A percentile compares a stretch with the other conserved stretches of the same genome.
Conservation (phyloP, 106 monocot species). For the Ottelia alismoides region DNA sequence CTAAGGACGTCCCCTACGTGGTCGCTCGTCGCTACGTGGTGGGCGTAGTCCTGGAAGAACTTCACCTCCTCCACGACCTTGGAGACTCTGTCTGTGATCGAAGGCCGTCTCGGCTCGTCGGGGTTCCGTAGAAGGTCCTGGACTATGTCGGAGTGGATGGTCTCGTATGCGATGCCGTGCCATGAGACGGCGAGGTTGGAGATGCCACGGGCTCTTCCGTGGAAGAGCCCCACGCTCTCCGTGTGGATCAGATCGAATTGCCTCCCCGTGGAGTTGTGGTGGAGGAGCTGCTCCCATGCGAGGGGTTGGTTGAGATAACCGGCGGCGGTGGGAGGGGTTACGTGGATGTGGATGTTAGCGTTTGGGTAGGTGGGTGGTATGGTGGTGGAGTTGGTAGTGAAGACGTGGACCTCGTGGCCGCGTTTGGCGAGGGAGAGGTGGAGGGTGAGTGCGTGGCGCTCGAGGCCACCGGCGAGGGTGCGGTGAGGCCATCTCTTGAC, state of each 20-base stretch:
- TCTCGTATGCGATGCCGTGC: slow-evolving; percentile 90
- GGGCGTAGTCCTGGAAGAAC: slow-evolving; percentile 61
- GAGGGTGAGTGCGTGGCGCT: slow-evolving; percentile 74
- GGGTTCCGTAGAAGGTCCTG: slow-evolving; percentile 50
- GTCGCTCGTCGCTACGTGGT: slow-evolving; percentile 88
- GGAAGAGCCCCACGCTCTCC: slow-evolving; percentile 63
- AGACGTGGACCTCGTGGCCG: slow-evolving; percentile 66
- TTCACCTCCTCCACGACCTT: slow-evolving; percentile 75
- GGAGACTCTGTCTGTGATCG: slow-evolving; percentile 22
- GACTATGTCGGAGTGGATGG: slow-evolving; percentile 78
- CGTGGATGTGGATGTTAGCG: slow-evolving; percentile 38
- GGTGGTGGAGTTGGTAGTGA: slow-evolving; percentile 11
- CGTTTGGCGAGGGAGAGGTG: slow-evolving; percentile 59
- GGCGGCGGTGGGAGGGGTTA: slow-evolving; percentile 32
- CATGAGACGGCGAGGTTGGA: slow-evolving; percentile 61
- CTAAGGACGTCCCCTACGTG: slow-evolving; percentile 72
- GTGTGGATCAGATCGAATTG: slow-evolving; percentile 70
- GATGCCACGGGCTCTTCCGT: slow-evolving; percentile 47
- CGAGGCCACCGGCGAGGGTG: slow-evolving; percentile 66
- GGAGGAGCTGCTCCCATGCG: slow-evolving; percentile 47
- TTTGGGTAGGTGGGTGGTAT: slow-evolving; percentile 7
- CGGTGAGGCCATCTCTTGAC: slow-evolving; percentile 65
- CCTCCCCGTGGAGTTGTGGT: slow-evolving; percentile 23
- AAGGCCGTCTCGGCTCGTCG: slow-evolving; percentile 13
- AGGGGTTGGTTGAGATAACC: slow-evolving; percentile 64